Percentiles rank a stretch among this genome's conserved stretches.
Conservation (phyloP, 2,329 filamentous ascomycete species). For the Aspergillus spinulosporus region DNA sequence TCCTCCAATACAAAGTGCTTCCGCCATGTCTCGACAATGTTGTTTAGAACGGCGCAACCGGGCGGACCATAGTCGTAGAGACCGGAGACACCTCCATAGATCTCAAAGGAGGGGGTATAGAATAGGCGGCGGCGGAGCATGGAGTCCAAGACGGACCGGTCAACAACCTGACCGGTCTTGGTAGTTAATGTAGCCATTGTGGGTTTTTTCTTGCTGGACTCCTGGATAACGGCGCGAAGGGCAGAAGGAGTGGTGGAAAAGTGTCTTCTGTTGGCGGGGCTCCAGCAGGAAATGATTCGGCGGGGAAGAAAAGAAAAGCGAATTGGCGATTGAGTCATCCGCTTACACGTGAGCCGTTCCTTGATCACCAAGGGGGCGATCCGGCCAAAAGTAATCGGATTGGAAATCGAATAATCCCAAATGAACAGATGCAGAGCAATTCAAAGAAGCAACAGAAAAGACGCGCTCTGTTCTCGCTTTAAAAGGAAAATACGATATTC, state of each 20-base stretch:
- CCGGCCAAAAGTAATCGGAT: neutral
- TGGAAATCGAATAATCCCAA: neutral
- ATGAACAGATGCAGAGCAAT: neutral
- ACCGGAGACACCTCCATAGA: slow-evolving; percentile 9
- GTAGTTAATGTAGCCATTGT: slow-evolving; percentile 68
- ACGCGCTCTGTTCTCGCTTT: neutral
- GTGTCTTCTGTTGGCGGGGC: slow-evolving; percentile 26
- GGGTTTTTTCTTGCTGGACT: slow-evolving; percentile 37
- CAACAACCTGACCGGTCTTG: slow-evolving; percentile 84
- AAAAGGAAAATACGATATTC: neutral
- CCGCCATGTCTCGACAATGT: slow-evolving; percentile 7
- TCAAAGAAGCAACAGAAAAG: neutral
- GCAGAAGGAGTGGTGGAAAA: slow-evolving; percentile 45
- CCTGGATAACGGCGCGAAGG: slow-evolving; percentile 26
- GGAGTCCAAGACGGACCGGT: slow-evolving; percentile 76
- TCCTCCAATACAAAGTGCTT: slow-evolving; percentile 8
- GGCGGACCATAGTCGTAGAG: slow-evolving; percentile 8
- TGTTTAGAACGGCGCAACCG: slow-evolving; percentile 5
- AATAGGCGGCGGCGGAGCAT: slow-evolving; percentile 61
- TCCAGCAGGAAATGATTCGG: slow-evolving; percentile 29
- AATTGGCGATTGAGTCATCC: slow-evolving; percentile 43
- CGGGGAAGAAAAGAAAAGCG: slow-evolving; percentile 39
- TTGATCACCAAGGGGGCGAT: slow-evolving; percentile 1
- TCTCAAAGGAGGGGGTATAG: slow-evolving; percentile 6
- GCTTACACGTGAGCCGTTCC: slow-evolving; percentile 29